Conservation (phyloP, 179 eudicot genomes). For the Pouteria campechiana region DNA sequence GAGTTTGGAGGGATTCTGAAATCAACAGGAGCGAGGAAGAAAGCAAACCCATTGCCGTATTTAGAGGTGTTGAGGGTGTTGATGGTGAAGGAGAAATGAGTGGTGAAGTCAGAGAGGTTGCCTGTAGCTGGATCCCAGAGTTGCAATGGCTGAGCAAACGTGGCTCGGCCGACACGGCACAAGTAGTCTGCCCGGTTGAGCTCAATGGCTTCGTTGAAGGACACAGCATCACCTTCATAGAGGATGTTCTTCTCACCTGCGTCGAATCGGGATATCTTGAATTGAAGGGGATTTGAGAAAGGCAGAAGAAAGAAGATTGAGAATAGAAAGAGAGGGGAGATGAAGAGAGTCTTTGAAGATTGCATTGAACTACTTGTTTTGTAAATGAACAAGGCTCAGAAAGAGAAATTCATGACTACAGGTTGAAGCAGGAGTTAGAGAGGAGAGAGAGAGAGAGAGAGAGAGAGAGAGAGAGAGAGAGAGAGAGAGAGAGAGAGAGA, state of each 20-base stretch:
- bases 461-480: too few species aligned
- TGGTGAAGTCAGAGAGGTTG: conserved; percentile 21
- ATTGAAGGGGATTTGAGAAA: conserved; percentile 3
- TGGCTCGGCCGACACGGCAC: conserved; percentile 19
- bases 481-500: too few species aligned
- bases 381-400: too few species aligned
- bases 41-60: conserved; percentile 28
- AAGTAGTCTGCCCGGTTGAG: conserved; percentile 18
- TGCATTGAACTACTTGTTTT: too few species aligned
- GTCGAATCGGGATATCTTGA: conserved; percentile 9
- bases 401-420: too few species aligned
- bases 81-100: conserved; percentile 24
- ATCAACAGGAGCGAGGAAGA: conserved; percentile 29
- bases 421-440: too few species aligned
- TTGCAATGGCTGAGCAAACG: conserved; percentile 12
- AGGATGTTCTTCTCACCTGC: conserved; percentile 6
- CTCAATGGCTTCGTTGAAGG: conserved; percentile 18
- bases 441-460: too few species aligned
- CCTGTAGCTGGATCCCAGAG: conserved; percentile 17
- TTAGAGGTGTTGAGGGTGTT: conserved; percentile 4
- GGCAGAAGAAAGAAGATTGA: conserved; percentile 2
- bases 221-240: conserved; percentile 24
- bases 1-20: conserved; percentile 39
- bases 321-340: neutral
- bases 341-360: neutral